A percentile compares a stretch with the other conserved stretches of the same genome.
These are phyloP conservation scores for Rheum nobile DNA, from an alignment of 148 eudicot genomes.

Conservation along the genomic window DNA sequence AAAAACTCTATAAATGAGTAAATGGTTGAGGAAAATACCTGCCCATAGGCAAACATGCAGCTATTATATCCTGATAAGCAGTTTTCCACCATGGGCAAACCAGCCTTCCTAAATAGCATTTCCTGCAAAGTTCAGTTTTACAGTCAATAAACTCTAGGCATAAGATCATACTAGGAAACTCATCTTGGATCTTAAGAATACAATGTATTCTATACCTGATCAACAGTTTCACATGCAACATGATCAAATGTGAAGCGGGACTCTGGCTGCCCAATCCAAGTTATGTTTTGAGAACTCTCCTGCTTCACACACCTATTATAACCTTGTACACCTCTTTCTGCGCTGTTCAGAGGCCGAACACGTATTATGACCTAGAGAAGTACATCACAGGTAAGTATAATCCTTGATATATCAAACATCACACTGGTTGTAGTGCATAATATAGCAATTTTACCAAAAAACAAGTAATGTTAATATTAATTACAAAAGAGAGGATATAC, in stretches of 20 bases:
- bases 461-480: background rate
- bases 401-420: background rate
- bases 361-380: constrained; percentile 72
- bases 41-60: constrained; percentile 97
- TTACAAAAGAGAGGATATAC: background rate
- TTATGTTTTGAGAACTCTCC: constrained; percentile 76
- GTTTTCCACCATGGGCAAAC: constrained; percentile 96
- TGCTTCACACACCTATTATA: constrained; percentile 80
- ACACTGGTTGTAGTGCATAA: background rate
- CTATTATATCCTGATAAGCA: constrained; percentile 95
- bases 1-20: background rate
- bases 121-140: constrained; percentile 41
- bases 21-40: constrained; percentile 33
- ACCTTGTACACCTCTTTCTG: constrained; percentile 52
- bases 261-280: constrained; percentile 91
- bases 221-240: constrained; percentile 92
- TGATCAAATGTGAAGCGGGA: constrained; percentile 94
- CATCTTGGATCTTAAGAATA: background rate
- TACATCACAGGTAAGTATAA: background rate
- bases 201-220: constrained; percentile 46
- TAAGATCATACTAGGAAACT: background rate
- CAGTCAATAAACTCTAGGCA: background rate
- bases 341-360: constrained; percentile 61
- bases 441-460: background rate
- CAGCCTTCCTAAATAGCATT: constrained; percentile 90